phyloP scores from a whole-genome alignment of 176 grass and related monocot species.

The Typha latifolia region DNA sequence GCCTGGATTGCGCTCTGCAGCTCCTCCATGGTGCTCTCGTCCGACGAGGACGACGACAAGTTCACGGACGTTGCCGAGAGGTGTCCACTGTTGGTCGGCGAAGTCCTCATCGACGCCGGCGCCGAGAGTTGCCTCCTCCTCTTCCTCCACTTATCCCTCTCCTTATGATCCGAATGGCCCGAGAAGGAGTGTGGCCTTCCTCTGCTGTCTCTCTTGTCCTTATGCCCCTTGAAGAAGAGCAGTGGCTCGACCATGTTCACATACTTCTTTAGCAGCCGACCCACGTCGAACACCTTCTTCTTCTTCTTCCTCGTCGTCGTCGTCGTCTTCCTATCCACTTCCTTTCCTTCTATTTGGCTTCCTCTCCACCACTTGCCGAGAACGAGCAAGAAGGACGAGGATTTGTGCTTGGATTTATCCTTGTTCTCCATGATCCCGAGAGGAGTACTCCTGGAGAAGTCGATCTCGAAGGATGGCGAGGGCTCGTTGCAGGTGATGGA shows the following conservation, averaged over 20 bases:
- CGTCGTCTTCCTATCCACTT: constrained; percentile 17
- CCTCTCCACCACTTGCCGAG: constrained; percentile 27
- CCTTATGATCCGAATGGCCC: constrained; percentile 20
- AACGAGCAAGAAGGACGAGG: constrained; percentile 39
- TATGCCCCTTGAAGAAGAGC: constrained; percentile 18
- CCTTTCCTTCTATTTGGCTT: constrained; percentile 7
- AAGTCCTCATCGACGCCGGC: constrained; percentile 59
- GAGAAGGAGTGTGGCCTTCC: constrained; percentile 64
- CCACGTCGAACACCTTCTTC: constrained; percentile 45
- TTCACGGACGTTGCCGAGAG: constrained; percentile 54
- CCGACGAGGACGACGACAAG: constrained; percentile 55
- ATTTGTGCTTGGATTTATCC: constrained; percentile 29
- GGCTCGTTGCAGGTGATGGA: background rate
- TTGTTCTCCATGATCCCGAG: constrained; percentile 38
- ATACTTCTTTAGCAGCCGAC: constrained; percentile 57
- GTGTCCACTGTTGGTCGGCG: constrained; percentile 70
- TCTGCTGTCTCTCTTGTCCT: constrained; percentile 29
- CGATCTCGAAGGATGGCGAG: constrained; percentile 4
- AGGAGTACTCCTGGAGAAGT: constrained; percentile 6
- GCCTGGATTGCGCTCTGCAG: constrained; percentile 87
- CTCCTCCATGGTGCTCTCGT: constrained; percentile 94
- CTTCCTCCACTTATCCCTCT: constrained; percentile 24
- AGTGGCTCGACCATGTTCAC: constrained; percentile 58
- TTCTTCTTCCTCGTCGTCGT: constrained; percentile 14
- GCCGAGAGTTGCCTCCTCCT: constrained; percentile 41